Evolutionary conservation across 1,284 basidiomycete genomes (phyloP).

Genomic region (Puccinia triticina): DNA sequence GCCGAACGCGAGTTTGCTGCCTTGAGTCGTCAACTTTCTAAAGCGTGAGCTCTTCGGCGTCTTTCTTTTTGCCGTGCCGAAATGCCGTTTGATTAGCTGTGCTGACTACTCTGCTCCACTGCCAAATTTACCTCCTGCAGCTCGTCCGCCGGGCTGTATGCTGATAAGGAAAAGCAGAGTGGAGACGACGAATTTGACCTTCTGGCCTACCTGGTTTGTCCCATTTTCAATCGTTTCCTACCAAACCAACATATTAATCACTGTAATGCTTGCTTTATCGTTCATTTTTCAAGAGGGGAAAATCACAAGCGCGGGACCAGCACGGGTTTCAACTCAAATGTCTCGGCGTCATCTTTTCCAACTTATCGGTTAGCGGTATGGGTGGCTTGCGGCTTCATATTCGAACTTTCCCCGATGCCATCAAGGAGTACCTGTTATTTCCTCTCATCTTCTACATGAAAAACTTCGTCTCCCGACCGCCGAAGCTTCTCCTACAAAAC

Average conservation of each 20-base stretch:
- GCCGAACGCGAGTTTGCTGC: constrained; percentile 45
- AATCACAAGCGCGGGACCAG: constrained; percentile 27
- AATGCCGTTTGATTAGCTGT: too few relatives aligned
- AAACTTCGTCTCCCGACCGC: constrained; percentile 52
- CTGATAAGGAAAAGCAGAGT: constrained; percentile 34
- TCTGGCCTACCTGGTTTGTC: constrained; percentile 37
- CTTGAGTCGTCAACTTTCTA: constrained; percentile 44
- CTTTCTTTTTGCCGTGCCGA: neutral
- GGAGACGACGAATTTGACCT: constrained; percentile 45
- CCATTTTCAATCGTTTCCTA: neutral
- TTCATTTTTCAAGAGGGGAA: constrained; percentile 22
- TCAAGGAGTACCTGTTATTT: constrained; percentile 55
- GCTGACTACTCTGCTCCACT: neutral
- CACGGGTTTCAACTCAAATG: constrained; percentile 42
- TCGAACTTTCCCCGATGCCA: constrained; percentile 66
- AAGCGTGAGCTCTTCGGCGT: constrained; percentile 10
- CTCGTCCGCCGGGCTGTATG: neutral
- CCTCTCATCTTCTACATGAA: constrained; percentile 52
- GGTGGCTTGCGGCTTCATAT: constrained; percentile 65
- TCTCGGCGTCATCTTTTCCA: constrained; percentile 74
- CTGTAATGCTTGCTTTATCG: neutral
- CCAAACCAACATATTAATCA: neutral
- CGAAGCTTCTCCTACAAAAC: constrained; percentile 57
- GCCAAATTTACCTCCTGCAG: neutral
- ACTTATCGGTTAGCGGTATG: constrained; percentile 71